Percentiles rank a stretch among this genome's conserved stretches.
Conservation (phyloP, 139 green algal species). For the Chlamydomonas sp. region DNA sequence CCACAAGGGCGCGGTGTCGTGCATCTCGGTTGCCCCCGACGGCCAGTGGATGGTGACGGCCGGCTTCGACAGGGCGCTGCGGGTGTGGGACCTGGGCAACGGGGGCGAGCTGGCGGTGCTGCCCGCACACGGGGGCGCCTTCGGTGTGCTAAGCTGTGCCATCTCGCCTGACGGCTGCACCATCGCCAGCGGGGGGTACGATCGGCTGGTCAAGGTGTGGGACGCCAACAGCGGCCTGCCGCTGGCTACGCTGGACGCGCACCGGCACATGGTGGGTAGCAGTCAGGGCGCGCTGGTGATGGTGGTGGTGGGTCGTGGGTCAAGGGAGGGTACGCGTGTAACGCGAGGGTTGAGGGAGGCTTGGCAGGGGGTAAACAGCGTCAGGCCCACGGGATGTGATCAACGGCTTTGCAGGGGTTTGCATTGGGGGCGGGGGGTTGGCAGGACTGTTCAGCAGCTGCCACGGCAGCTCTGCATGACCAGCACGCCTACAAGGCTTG, state of each 20-base stretch:
- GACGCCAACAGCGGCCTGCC: constrained; percentile 16
- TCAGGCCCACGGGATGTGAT: no score
- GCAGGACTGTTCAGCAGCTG: no score
- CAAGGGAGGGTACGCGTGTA: not conserved
- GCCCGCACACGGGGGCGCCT: constrained; percentile 18
- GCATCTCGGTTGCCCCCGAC: constrained; percentile 23
- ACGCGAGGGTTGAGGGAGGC: not conserved
- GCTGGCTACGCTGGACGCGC: constrained; percentile 12
- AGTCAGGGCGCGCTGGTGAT: not conserved
- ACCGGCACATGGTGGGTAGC: constrained; percentile 31
- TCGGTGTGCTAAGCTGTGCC: constrained; percentile 7
- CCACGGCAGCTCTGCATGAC: no score
- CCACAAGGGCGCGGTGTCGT: constrained; percentile 34
- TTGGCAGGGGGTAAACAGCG: no score
- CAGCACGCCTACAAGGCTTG: not conserved
- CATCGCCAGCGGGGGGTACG: constrained; percentile 36
- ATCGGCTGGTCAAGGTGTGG: constrained; percentile 33
- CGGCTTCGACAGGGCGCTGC: constrained; percentile 13
- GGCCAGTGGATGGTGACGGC: constrained; percentile 26
- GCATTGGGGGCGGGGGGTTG: no score
- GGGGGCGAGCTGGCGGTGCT: constrained; percentile 29
- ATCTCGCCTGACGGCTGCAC: constrained; percentile 6
- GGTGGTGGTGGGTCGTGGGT: not conserved
- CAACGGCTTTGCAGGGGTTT: no score
- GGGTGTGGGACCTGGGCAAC: constrained; percentile 26